These are phyloP conservation scores for Fusarium staphyleae DNA, from an alignment of 2,329 filamentous ascomycete genomes.

Conservation along the genomic window DNA sequence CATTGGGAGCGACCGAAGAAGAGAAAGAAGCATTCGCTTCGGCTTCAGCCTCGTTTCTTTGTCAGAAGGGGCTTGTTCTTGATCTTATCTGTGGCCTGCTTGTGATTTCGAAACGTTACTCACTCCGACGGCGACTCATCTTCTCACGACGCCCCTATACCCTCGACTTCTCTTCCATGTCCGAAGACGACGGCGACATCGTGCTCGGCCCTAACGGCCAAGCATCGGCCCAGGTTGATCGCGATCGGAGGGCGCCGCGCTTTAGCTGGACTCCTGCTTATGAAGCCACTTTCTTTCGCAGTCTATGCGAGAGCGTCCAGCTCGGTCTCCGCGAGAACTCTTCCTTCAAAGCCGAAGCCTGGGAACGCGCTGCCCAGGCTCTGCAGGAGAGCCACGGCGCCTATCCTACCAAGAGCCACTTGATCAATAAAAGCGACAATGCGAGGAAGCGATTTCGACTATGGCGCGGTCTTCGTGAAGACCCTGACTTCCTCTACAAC, in stretches of 20 bases:
- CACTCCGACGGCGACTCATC: not conserved
- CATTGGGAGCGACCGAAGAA: conserved; percentile 18
- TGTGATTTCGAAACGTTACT: not conserved
- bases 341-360: conserved; percentile 68
- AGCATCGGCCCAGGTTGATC: conserved; percentile 46
- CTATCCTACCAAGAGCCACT: conserved; percentile 65
- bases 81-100: not conserved
- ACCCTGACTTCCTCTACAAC: conserved; percentile 64
- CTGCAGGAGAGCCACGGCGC: conserved; percentile 63
- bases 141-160: not conserved
- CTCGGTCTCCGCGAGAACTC: conserved; percentile 64
- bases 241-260: conserved; percentile 56
- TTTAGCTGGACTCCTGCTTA: conserved; percentile 67
- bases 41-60: conserved; percentile 23
- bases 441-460: conserved; percentile 68
- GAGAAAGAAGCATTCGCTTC: conserved; percentile 23
- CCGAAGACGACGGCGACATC: conserved; percentile 49
- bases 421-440: conserved; percentile 71
- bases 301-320: conserved; percentile 65
- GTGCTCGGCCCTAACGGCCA: conserved; percentile 48
- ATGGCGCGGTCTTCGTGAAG: conserved; percentile 65
- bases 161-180: conserved; percentile 40
- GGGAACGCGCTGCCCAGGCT: conserved; percentile 63
- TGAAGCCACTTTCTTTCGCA: conserved; percentile 67
- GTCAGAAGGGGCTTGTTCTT: conserved; percentile 17